phyloP scores from a whole-genome alignment of 2,329 filamentous ascomycete genomes.

The Neoscytalidium dimidiatum region DNA sequence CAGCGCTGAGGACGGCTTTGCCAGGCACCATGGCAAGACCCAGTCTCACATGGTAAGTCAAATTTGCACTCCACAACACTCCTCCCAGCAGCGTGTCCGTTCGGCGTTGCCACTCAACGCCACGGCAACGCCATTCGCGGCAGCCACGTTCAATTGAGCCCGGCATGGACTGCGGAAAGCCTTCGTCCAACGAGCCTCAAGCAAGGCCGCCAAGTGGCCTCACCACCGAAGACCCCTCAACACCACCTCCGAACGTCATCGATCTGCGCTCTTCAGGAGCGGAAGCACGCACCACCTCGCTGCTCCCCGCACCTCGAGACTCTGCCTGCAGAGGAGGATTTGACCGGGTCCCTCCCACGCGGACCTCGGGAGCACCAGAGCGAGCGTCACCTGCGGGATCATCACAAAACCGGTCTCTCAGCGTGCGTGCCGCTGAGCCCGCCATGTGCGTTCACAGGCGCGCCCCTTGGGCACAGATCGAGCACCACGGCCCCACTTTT shows the following conservation, averaged over 20 bases:
- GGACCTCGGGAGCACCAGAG: background rate
- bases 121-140: background rate
- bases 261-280: slow-evolving; percentile 4
- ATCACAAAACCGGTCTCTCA: background rate
- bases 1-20: slow-evolving; percentile 49
- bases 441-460: background rate
- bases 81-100: slow-evolving; percentile 8
- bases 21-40: slow-evolving; percentile 78
- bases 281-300: background rate
- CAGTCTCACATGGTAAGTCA: slow-evolving; percentile 80
- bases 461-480: slow-evolving; percentile 11
- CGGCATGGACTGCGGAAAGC: background rate
- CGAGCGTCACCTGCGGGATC: background rate
- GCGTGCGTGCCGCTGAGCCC: background rate
- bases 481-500: slow-evolving; percentile 15
- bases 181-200: background rate
- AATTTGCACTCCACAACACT: slow-evolving; percentile 13
- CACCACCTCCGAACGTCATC: slow-evolving; percentile 7
- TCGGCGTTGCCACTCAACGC: background rate
- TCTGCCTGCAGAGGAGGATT: background rate
- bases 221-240: slow-evolving; percentile 12
- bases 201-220: slow-evolving; percentile 6
- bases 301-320: background rate
- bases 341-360: background rate
- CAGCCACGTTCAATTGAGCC: slow-evolving; percentile 1